Conservation (phyloP, 148 eudicot genomes). For the Nepenthes mirabilis region DNA sequence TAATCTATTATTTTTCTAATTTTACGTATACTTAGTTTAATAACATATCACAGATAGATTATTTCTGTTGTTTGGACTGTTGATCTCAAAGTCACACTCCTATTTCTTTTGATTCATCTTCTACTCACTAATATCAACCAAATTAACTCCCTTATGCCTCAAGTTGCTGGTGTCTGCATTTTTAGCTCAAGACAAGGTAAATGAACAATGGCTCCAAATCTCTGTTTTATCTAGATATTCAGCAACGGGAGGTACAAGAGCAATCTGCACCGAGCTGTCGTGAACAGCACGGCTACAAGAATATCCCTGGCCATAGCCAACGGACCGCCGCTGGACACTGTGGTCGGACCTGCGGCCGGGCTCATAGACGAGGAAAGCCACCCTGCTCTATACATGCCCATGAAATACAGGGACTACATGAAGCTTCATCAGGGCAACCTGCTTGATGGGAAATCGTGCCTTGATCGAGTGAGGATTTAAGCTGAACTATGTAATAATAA, state of each 20-base stretch:
- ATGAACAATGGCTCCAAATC: no score
- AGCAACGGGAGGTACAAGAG: slow-evolving; percentile 37
- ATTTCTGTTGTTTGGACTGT: no score
- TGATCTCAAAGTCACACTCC: no score
- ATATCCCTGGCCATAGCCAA: slow-evolving; percentile 16
- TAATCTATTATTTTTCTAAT: no score
- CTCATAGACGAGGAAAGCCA: not conserved
- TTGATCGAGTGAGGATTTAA: not conserved
- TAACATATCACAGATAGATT: no score
- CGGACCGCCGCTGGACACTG: slow-evolving; percentile 17
- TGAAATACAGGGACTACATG: slow-evolving; percentile 15
- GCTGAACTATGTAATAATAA: not conserved
- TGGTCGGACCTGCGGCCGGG: slow-evolving; percentile 13
- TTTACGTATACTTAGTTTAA: no score
- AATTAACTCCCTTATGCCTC: no score
- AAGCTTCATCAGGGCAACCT: slow-evolving; percentile 11
- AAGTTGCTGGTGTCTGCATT: not conserved
- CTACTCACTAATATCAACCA: no score
- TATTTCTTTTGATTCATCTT: no score
- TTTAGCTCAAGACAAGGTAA: not conserved
- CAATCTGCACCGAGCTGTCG: slow-evolving; percentile 20
- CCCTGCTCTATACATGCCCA: slow-evolving; percentile 8
- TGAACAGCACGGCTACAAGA: slow-evolving; percentile 20
- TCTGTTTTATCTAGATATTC: slow-evolving; percentile 10
- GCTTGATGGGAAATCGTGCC: slow-evolving; percentile 3